Base-by-base conservation (phyloP, 73 alveolate genomes). In the Paramecium bursaria region DNA sequence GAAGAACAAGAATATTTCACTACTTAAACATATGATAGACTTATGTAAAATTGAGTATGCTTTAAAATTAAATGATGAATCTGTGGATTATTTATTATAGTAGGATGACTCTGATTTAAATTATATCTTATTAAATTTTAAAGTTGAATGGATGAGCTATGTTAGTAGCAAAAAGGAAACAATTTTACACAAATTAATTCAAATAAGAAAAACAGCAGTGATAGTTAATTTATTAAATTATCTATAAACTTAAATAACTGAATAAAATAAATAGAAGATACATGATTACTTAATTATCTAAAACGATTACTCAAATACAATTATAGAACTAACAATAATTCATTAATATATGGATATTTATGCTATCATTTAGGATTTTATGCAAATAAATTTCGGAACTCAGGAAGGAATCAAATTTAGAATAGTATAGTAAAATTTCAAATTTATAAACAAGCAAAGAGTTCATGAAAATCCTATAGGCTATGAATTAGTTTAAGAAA, bases 341-440 rank as follows among this genome's bases (percentile, higher is more conserved):
- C 80, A 61, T 61, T 35, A 33, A 61, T 31, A 21, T 61, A 61
- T 61, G 80, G 80, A 61, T 61, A 61, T 61, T 2, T 61, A 61
- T 61, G 14, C 31, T 35, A 61, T 35, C 42, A n/a, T 61, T 1
- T 33, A 61, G 10, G 17, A 31, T 33, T 61, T 61, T 10, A 35
- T 61, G 17, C 42, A 33, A 3, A 13, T 31, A 0, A 61, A 33
- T 35, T 31, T 13, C 42, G 54, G 35, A 4, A 35, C 29, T 3
- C 31, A 61, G 7, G 31, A 61, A 61, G 52, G 52, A 5, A 39
- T 31, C 10, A 61, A 61, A 15, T 61, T 61, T 61, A 61, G 42
- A 14, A 29, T 61, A 39, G 17, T 17, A 1, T n/a, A 61, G 15
- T 55, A 61, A n/a, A 7, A 35, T 6, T 19, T 61, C 19, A 54